Evolutionary conservation across 2,329 filamentous ascomycete genomes (phyloP), one percentile per base, ranked within the genome.

Genomic region (Ceratocystis harringtonii): DNA sequence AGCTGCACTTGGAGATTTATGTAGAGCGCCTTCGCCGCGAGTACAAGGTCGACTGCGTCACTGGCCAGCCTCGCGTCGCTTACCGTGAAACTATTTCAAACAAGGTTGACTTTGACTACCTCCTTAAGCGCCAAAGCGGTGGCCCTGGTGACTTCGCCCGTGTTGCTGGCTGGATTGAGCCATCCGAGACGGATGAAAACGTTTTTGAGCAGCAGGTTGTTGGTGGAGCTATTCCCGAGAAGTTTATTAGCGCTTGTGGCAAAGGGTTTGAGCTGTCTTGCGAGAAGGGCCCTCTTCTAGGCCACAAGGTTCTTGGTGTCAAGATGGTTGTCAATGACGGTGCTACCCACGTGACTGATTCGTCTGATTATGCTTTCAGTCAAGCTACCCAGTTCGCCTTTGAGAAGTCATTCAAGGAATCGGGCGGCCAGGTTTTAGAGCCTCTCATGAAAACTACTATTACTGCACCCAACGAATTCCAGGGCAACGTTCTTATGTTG

Each of bases 371-470:
- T 80, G 86, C 94, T 12, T 99, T 99, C 84, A 95, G 88, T 76
- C 87, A 87, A 70, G 92, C 94, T 12, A 95, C 94, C 1, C 90
- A 96, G 76, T 89, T 96, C 79, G 94, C 94, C 30, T 99, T 99
- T 86, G 86, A 89, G 71, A 96, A 96, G 78, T 88, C 90, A 19
- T 97, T 99, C 78, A 80, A 82, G 68, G 84, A 89, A 12, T 90
- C 87, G 43, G 83, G 85, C 63, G 92, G 92, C 2, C 84, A 90
- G 71, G 86, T 99, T 8, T 84, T 99, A 44, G 94, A 99, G 77
- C 94, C 94, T 4, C 78, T 99, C 65, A 99, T 99, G 94, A 97
- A 96, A 82, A 96, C 91, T 0, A 92, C 91, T 68, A 91, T 99
- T 72, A 96, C 91, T 41, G 92, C 94, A 0, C 94, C 94, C 60